Conservation (phyloP, 805 yeast genomes). For the Kodamaea hsintzibuensis region DNA sequence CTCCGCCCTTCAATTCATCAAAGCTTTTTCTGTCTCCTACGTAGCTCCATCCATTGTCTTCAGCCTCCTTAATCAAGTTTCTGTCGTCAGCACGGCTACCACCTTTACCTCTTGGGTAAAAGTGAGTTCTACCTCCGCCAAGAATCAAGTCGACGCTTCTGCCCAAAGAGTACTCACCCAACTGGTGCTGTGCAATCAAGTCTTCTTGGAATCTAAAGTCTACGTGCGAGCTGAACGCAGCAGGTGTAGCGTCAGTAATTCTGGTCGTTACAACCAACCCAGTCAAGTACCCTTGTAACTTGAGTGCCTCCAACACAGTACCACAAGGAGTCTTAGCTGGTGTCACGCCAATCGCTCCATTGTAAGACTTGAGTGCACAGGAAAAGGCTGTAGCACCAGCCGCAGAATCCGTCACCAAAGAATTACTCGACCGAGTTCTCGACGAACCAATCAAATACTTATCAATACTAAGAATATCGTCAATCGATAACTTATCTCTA, state of each 20-base stretch:
- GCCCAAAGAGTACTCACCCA: constrained; percentile 82
- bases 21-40: constrained; percentile 61
- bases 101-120: constrained; percentile 48
- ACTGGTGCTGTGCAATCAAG: constrained; percentile 81
- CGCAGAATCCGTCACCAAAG: constrained; percentile 89
- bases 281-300: constrained; percentile 74
- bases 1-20: constrained; percentile 54
- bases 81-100: constrained; percentile 71
- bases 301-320: constrained; percentile 84
- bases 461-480: constrained; percentile 64
- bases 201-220: constrained; percentile 77
- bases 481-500: constrained; percentile 52
- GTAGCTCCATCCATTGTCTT: constrained; percentile 60
- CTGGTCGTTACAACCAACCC: constrained; percentile 93
- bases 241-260: constrained; percentile 94
- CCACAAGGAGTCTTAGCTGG: constrained; percentile 76
- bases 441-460: constrained; percentile 76
- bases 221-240: constrained; percentile 81
- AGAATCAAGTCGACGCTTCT: constrained; percentile 78
- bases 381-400: constrained; percentile 97
- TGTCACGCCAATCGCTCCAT: constrained; percentile 89
- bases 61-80: constrained; percentile 67
- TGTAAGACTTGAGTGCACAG: constrained; percentile 79
- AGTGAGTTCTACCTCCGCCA: constrained; percentile 92
- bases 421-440: constrained; percentile 75